A percentile compares a stretch with the other conserved stretches of the same genome.
These are phyloP conservation scores for Colletotrichum paranaense DNA, from an alignment of 2,329 filamentous ascomycete genomes.

Conservation along the genomic window DNA sequence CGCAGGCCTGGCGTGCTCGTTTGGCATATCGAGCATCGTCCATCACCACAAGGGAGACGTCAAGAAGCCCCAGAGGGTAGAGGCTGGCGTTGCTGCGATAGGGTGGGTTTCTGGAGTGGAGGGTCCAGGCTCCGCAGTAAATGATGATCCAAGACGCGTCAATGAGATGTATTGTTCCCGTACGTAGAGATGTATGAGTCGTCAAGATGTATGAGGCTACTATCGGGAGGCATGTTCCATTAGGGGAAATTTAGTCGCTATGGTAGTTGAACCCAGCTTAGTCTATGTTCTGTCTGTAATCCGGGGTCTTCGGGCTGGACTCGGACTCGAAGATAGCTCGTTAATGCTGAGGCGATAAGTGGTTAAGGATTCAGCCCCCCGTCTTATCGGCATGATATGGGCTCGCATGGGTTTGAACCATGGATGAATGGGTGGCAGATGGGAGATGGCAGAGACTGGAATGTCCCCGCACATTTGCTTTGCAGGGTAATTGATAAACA, in stretches of 20 bases:
- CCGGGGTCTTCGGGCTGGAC: background rate
- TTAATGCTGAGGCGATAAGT: background rate
- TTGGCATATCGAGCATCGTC: conserved; percentile 29
- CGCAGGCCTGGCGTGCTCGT: conserved; percentile 23
- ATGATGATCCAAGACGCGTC: background rate
- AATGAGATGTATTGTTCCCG: too few relatives aligned
- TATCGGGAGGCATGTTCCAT: background rate
- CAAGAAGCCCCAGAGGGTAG: background rate
- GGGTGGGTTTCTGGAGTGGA: background rate
- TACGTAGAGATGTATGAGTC: background rate
- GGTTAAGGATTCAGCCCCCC: background rate
- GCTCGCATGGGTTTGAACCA: too few relatives aligned
- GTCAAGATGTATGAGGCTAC: background rate
- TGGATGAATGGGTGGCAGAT: background rate
- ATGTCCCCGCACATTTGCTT: background rate
- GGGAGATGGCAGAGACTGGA: background rate
- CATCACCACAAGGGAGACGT: background rate
- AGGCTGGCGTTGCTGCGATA: background rate
- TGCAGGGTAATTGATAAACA: background rate
- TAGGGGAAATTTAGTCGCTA: background rate
- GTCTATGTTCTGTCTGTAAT: too few relatives aligned
- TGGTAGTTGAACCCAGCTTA: too few relatives aligned
- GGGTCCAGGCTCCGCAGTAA: background rate
- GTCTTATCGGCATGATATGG: background rate
- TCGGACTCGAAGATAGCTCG: background rate